These are phyloP conservation scores for Cladosporium sp. DNA, from an alignment of 2,329 filamentous ascomycete genomes.

Conservation along the genomic window DNA sequence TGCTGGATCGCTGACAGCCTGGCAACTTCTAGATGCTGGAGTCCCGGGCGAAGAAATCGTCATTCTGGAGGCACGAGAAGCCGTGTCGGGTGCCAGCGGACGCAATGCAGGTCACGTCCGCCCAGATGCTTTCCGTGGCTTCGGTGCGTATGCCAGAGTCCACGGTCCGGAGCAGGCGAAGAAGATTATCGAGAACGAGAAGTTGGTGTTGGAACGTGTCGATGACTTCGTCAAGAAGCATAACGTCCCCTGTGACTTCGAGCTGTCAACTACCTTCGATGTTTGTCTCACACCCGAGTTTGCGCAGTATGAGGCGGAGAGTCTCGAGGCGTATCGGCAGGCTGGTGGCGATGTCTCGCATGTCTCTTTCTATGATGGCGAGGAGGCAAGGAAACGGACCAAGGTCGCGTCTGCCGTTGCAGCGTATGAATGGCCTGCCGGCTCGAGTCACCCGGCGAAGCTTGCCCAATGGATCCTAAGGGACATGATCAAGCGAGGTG, in stretches of 20 bases:
- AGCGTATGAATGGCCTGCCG: conserved; percentile 52
- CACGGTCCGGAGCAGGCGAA: conserved; percentile 43
- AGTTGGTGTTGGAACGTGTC: conserved; percentile 38
- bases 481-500: conserved; percentile 36
- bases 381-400: conserved; percentile 37
- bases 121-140: conserved; percentile 48
- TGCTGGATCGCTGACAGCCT: conserved; percentile 39
- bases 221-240: conserved; percentile 41
- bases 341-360: conserved; percentile 45
- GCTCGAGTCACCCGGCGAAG: conserved; percentile 48
- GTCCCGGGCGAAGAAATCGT: conserved; percentile 33
- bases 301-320: conserved; percentile 41
- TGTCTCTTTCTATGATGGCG: conserved; percentile 37
- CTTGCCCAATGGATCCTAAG: conserved; percentile 46
- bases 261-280: conserved; percentile 45
- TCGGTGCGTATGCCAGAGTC: conserved; percentile 39
- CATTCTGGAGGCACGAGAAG: conserved; percentile 43
- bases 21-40: conserved; percentile 36
- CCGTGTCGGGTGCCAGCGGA: conserved; percentile 42
- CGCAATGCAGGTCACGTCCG: conserved; percentile 45
- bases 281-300: conserved; percentile 48
- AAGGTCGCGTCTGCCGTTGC: conserved; percentile 36
- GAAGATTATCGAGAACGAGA: conserved; percentile 45
- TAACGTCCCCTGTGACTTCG: conserved; percentile 44
- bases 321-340: conserved; percentile 35